Conservation (phyloP, 257 asterid genomes). For the Fraxinus anomala region DNA sequence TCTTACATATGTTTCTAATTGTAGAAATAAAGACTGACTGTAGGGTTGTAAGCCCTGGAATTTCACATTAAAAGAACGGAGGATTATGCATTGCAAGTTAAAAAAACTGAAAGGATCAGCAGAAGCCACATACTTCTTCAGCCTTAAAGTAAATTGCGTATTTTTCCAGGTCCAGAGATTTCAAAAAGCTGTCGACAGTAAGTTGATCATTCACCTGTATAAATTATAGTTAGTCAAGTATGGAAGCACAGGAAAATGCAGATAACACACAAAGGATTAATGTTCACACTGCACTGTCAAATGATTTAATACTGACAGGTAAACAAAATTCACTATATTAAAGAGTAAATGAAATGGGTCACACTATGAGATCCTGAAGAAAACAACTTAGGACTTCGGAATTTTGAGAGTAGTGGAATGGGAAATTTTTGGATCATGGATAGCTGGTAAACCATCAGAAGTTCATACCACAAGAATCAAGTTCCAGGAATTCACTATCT, state of each 20-base stretch:
- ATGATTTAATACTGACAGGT: too few species aligned
- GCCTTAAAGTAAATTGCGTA: conserved; percentile 78
- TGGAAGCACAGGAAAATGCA: not conserved
- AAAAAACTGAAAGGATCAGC: conserved; percentile 18
- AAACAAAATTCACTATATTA: conserved; percentile 1
- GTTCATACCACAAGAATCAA: conserved; percentile 12
- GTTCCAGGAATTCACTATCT: conserved; percentile 1
- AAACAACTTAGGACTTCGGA: not conserved
- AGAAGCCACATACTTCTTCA: conserved; percentile 68
- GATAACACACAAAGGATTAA: not conserved
- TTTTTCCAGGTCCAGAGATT: conserved; percentile 74
- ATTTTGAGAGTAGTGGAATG: not conserved
- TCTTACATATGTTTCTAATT: conserved; percentile 9
- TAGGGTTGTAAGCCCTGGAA: conserved; percentile 12
- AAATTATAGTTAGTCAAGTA: conserved; percentile 22
- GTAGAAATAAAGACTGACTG: not conserved
- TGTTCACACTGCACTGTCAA: not conserved
- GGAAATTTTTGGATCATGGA: not conserved
- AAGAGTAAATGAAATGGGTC: not conserved
- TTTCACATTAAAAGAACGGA: not conserved
- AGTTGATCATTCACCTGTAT: conserved; percentile 70
- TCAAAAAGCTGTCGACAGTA: conserved; percentile 79
- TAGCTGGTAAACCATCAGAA: conserved; percentile 14
- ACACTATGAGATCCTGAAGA: conserved; percentile 13
- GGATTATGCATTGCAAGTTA: conserved; percentile 11